A percentile compares a stretch with the other conserved stretches of the same genome.
Conservation (phyloP, 345 rosid genomes). For the Stellera chamaejasme region DNA sequence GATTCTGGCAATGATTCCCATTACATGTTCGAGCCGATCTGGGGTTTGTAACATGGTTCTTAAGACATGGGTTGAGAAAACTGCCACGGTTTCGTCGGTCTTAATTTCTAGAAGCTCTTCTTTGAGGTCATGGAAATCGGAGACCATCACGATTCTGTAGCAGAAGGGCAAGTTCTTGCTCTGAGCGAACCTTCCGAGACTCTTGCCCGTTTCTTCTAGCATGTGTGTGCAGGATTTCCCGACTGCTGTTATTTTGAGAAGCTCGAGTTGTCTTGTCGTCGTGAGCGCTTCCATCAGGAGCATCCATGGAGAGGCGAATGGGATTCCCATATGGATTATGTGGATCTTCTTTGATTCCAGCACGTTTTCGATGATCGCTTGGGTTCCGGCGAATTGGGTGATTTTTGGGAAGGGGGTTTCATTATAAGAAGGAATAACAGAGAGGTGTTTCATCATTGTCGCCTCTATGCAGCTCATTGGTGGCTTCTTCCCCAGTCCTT, state of each 20-base stretch:
- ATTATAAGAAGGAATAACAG: constrained; percentile 18
- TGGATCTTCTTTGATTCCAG: constrained; percentile 32
- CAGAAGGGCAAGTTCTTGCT: constrained; percentile 29
- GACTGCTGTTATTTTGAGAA: constrained; percentile 37
- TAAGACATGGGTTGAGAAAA: constrained; percentile 14
- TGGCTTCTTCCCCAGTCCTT: constrained; percentile 3
- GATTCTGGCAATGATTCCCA: constrained; percentile 25
- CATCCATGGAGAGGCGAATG: constrained; percentile 33
- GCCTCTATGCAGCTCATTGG: constrained; percentile 8
- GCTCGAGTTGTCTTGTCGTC: constrained; percentile 24
- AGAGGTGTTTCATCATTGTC: constrained; percentile 6
- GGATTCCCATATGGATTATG: constrained; percentile 27
- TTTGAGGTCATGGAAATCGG: constrained; percentile 31
- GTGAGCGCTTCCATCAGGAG: constrained; percentile 14
- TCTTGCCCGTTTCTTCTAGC: constrained; percentile 28
- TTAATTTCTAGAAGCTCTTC: constrained; percentile 26
- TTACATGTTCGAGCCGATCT: constrained; percentile 24
- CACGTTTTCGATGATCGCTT: constrained; percentile 38
- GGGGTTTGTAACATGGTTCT: constrained; percentile 19
- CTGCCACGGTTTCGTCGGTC: constrained; percentile 25
- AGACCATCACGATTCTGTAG: constrained; percentile 26
- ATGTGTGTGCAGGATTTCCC: constrained; percentile 15
- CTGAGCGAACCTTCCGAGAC: constrained; percentile 30
- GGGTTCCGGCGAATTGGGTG: constrained; percentile 30
- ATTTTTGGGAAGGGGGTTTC: constrained; percentile 28